These are phyloP conservation scores for Microcyclospora tardicrescens DNA, from an alignment of 2,329 filamentous ascomycete species.

Conservation along the genomic window DNA sequence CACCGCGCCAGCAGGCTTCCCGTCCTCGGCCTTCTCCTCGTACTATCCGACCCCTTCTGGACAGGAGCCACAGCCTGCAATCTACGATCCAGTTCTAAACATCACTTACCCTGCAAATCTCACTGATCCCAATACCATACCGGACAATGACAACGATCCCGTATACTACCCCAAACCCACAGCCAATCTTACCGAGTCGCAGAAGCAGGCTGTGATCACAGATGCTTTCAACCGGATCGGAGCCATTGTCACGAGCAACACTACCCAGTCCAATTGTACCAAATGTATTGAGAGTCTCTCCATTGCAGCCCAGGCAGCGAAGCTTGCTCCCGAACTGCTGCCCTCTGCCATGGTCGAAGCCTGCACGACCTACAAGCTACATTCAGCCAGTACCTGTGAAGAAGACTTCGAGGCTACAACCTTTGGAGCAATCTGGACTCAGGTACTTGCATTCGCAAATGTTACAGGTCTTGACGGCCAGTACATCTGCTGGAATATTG, in stretches of 20 bases:
- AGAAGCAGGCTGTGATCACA: slow-evolving; percentile 31
- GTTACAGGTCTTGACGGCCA: slow-evolving; percentile 42
- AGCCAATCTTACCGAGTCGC: slow-evolving; percentile 31
- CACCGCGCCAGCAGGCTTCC: slow-evolving; percentile 7
- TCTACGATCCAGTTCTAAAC: slow-evolving; percentile 43
- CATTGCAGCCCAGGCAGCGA: slow-evolving; percentile 39
- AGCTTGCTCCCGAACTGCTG: slow-evolving; percentile 35
- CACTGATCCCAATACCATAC: slow-evolving; percentile 42
- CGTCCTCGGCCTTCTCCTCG: slow-evolving; percentile 8
- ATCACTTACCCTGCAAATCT: slow-evolving; percentile 41
- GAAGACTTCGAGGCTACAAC: slow-evolving; percentile 34
- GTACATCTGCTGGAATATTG: slow-evolving; percentile 43
- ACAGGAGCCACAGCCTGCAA: slow-evolving; percentile 40
- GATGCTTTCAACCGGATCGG: slow-evolving; percentile 33
- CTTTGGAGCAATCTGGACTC: slow-evolving; percentile 45
- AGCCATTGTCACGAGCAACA: slow-evolving; percentile 28
- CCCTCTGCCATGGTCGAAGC: slow-evolving; percentile 40
- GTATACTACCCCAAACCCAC: slow-evolving; percentile 37
- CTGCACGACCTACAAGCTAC: slow-evolving; percentile 37
- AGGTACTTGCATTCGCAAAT: slow-evolving; percentile 42
- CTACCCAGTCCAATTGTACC: slow-evolving; percentile 33
- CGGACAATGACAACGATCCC: slow-evolving; percentile 36
- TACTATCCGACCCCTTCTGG: slow-evolving; percentile 29
- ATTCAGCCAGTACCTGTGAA: slow-evolving; percentile 36
- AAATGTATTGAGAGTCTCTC: slow-evolving; percentile 41